These are phyloP conservation scores for Bothriochloa decipiens DNA, from an alignment of 176 grass and related monocot species.

Conservation along the genomic window DNA sequence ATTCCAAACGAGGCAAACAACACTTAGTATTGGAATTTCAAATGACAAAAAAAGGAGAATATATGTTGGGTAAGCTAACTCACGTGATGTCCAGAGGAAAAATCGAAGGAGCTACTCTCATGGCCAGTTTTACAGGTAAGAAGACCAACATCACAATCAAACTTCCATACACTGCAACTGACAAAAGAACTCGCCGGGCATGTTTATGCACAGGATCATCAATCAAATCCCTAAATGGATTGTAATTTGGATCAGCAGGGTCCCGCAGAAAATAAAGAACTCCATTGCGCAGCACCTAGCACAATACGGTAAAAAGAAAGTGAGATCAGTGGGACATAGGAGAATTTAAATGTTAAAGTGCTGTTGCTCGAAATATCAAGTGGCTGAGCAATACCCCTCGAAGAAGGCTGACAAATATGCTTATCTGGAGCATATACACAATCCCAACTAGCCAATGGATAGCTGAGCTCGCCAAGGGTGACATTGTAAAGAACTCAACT, in stretches of 20 bases:
- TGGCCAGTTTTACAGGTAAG: constrained; percentile 96
- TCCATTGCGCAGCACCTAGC: constrained; percentile 84
- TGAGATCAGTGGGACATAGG: constrained; percentile 5
- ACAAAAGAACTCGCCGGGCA: constrained; percentile 87
- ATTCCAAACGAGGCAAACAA: neutral
- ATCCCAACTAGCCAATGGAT: constrained; percentile 99
- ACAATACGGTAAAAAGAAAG: constrained; percentile 24
- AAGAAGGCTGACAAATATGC: constrained; percentile 99
- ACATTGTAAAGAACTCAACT: constrained; percentile 87
- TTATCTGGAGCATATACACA: constrained; percentile 99
- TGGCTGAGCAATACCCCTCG: constrained; percentile 75
- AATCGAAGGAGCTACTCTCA: constrained; percentile 75
- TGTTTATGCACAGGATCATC: constrained; percentile 98
- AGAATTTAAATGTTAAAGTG: neutral
- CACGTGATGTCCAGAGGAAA: constrained; percentile 94
- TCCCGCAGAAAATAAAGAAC: constrained; percentile 98
- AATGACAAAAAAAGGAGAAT: neutral
- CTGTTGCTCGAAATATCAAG: constrained; percentile 12
- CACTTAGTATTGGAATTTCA: constrained; percentile 11
- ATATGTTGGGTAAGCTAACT: constrained; percentile 32
- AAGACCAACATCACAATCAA: constrained; percentile 99
- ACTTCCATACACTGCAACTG: constrained; percentile 96
- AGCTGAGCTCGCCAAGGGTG: constrained; percentile 86
- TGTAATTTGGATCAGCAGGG: constrained; percentile 99
- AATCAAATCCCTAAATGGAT: constrained; percentile 95